Percentiles rank a stretch among this genome's conserved stretches.
phyloP scores from a whole-genome alignment of 2,329 filamentous ascomycete species.

The Fusarium sp. region DNA sequence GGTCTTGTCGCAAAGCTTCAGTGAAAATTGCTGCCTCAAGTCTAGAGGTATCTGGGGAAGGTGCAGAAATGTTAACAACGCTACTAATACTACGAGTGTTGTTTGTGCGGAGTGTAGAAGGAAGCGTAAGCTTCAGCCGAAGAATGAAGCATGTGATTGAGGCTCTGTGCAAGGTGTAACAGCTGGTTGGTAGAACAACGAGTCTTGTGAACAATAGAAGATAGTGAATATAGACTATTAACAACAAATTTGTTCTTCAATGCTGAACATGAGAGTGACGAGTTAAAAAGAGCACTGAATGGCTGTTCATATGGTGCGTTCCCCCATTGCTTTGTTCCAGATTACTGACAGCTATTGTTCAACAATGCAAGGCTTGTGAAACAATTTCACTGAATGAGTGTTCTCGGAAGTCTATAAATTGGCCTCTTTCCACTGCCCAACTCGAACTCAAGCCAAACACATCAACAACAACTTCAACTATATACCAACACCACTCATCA shows the following conservation, averaged over 20 bases:
- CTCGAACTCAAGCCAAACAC: not conserved
- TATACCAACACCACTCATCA: not conserved
- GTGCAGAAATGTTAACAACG: not conserved
- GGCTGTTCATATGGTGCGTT: rapidly evolving
- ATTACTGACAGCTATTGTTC: not conserved
- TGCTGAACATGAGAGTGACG: not conserved
- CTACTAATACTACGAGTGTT: not conserved
- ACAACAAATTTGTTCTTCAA: not conserved
- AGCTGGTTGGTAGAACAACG: not conserved
- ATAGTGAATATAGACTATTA: not conserved
- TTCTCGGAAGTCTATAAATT: not conserved
- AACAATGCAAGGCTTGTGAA: not conserved
- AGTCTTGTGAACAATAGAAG: not conserved
- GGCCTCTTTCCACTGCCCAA: not conserved
- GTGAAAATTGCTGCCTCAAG: not conserved
- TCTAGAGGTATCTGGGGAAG: not conserved
- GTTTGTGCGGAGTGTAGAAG: not conserved
- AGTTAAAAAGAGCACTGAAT: rapidly evolving
- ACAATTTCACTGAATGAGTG: not conserved
- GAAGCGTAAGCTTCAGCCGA: not conserved
- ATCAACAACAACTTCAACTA: not conserved
- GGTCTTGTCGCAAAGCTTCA: not conserved
- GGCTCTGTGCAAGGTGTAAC: not conserved
- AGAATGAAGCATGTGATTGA: not conserved
- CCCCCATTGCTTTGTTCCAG: rapidly evolving